Conservation (phyloP, 2,329 filamentous ascomycete species). For the Claviceps digitariae region DNA sequence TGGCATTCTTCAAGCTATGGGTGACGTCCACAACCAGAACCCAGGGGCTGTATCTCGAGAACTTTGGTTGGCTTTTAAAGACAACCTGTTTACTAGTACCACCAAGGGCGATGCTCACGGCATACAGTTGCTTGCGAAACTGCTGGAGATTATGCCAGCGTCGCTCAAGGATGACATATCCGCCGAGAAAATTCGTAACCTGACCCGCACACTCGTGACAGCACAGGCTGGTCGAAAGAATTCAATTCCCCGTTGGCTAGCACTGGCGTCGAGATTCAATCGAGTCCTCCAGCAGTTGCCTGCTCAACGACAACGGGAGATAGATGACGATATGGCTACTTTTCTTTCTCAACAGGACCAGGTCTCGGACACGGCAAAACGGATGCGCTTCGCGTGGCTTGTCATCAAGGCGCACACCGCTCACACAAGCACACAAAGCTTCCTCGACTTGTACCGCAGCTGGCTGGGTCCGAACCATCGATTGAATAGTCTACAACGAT, state of each 20-base stretch:
- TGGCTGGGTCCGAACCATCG: background rate
- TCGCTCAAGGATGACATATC: slow-evolving; percentile 7
- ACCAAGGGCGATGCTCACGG: slow-evolving; percentile 7
- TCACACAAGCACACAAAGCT: slow-evolving; percentile 5
- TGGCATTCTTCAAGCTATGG: slow-evolving; percentile 9
- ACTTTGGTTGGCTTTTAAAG: slow-evolving; percentile 10
- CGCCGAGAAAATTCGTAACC: slow-evolving; percentile 3
- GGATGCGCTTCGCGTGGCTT: slow-evolving; percentile 12
- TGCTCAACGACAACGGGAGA: slow-evolving; percentile 2
- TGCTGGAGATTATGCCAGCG: slow-evolving; percentile 10
- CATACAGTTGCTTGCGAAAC: slow-evolving; percentile 8
- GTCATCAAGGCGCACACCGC: slow-evolving; percentile 10
- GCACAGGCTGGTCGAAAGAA: slow-evolving; percentile 11
- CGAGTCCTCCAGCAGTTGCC: slow-evolving; percentile 7
- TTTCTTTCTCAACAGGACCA: slow-evolving; percentile 8
- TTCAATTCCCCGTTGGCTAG: slow-evolving; percentile 7
- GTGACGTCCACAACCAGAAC: slow-evolving; percentile 2
- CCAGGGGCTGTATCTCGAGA: slow-evolving; percentile 2
- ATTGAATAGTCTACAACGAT: slow-evolving; percentile 10
- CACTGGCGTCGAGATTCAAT: slow-evolving; percentile 9
- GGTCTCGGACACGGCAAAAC: slow-evolving; percentile 2
- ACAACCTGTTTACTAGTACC: slow-evolving; percentile 5
- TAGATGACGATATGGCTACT: slow-evolving; percentile 5
- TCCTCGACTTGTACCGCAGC: slow-evolving; percentile 6
- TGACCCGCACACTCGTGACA: slow-evolving; percentile 7